phyloP scores from a whole-genome alignment of 345 rosid species.

The Trapa bicornis region DNA sequence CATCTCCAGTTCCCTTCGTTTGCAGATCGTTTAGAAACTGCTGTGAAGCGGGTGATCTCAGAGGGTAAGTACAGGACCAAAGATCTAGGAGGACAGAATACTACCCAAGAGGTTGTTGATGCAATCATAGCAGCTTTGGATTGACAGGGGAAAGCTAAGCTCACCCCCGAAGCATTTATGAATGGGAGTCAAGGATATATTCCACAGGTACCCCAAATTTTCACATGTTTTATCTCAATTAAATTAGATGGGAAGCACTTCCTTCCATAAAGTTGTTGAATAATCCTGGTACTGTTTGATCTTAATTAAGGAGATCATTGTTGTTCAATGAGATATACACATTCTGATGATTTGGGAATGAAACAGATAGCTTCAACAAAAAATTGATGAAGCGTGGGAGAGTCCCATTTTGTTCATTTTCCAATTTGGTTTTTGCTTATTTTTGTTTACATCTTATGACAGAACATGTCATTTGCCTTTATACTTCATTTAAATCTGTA shows the following conservation, averaged over 20 bases:
- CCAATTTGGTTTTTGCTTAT: too few relatives aligned
- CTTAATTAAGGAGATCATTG: not conserved
- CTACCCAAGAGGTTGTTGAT: slow-evolving; percentile 33
- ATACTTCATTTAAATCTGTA: too few relatives aligned
- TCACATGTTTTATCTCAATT: not conserved
- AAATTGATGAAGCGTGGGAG: not conserved
- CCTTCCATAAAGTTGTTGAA: not conserved
- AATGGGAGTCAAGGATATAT: not conserved
- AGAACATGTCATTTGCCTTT: too few relatives aligned
- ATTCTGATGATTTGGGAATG: not conserved
- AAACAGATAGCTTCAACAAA: not conserved
- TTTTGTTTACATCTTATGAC: too few relatives aligned
- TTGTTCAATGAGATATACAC: not conserved
- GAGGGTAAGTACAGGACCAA: slow-evolving; percentile 28
- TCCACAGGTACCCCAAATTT: not conserved
- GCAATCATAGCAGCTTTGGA: slow-evolving; percentile 29
- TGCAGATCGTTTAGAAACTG: slow-evolving; percentile 39
- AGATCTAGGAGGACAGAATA: slow-evolving; percentile 31
- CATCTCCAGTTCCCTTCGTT: slow-evolving; percentile 46
- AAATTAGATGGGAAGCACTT: not conserved
- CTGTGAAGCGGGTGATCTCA: slow-evolving; percentile 24
- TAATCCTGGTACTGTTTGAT: not conserved
- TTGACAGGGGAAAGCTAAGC: not conserved
- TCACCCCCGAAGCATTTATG: not conserved
- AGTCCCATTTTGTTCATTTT: not conserved